A percentile compares a stretch with the other conserved stretches of the same genome.
These are phyloP conservation scores for Paracoccidioides brasiliensis DNA, from an alignment of 2,329 filamentous ascomycete genomes.

Conservation along the genomic window DNA sequence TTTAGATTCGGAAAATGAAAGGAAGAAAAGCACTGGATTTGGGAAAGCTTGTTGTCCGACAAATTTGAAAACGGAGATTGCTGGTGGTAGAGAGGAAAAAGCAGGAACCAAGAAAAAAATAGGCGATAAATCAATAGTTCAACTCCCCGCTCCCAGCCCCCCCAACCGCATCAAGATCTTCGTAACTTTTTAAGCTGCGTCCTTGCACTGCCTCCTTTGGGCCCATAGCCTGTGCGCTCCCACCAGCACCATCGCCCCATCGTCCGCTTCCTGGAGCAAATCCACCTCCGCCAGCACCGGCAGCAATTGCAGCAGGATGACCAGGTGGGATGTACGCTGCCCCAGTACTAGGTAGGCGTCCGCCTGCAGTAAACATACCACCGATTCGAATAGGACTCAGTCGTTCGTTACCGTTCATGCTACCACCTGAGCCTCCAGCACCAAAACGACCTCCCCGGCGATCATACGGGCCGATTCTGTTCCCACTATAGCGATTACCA, in stretches of 20 bases:
- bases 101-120: not conserved
- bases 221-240: constrained; percentile 59
- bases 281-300: constrained; percentile 32
- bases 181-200: constrained; percentile 88
- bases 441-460: constrained; percentile 45
- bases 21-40: not conserved
- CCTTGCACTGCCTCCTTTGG: constrained; percentile 87
- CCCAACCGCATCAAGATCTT: constrained; percentile 81
- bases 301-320: constrained; percentile 27
- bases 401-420: constrained; percentile 28
- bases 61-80: not conserved
- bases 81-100: not conserved
- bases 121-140: constrained; percentile 55
- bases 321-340: constrained; percentile 26
- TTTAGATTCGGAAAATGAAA: not conserved
- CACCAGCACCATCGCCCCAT: constrained; percentile 61
- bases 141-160: constrained; percentile 66
- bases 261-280: constrained; percentile 38
- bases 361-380: constrained; percentile 23
- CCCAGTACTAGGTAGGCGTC: constrained; percentile 21
- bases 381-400: constrained; percentile 27
- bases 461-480: constrained; percentile 61
- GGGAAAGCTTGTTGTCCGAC: not conserved
- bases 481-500: constrained; percentile 46
- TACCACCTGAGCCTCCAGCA: constrained; percentile 31